Conservation (phyloP, 2,329 filamentous ascomycete genomes). For the Ceratocystiopsis brevicomis region DNA sequence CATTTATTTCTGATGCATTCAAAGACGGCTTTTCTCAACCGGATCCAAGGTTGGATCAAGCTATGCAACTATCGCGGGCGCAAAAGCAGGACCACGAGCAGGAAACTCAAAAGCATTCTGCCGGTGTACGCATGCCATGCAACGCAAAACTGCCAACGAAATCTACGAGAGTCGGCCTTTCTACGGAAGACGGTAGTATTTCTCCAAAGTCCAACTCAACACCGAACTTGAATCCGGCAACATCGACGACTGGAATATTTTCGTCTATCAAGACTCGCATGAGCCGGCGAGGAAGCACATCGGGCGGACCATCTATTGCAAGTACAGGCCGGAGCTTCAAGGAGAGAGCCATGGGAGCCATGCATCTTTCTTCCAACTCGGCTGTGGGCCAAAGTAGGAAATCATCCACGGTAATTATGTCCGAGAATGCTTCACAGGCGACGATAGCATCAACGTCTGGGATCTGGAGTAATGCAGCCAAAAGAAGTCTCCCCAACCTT, state of each 20-base stretch:
- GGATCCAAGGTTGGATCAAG: too few species aligned
- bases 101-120: too few species aligned
- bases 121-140: too few species aligned
- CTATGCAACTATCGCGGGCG: too few species aligned
- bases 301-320: conserved; percentile 1
- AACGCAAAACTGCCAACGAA: background rate
- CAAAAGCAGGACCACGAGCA: too few species aligned
- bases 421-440: background rate
- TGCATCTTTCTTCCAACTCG: conserved; percentile 1
- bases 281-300: conserved; percentile 5
- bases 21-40: too few species aligned
- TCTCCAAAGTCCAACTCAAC: conserved; percentile 1
- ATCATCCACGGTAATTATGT: background rate
- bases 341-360: conserved; percentile 5
- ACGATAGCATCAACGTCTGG: background rate
- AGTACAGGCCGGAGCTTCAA: conserved; percentile 5
- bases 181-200: conserved; percentile 3
- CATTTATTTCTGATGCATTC: too few species aligned
- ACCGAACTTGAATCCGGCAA: background rate
- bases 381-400: background rate
- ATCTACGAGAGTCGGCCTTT: too few species aligned
- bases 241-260: conserved; percentile 4
- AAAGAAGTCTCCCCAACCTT: background rate
- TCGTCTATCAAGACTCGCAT: conserved; percentile 8
- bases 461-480: background rate